Base-by-base conservation (phyloP, 345 rosid genomes). In the Cochlearia excelsa region DNA sequence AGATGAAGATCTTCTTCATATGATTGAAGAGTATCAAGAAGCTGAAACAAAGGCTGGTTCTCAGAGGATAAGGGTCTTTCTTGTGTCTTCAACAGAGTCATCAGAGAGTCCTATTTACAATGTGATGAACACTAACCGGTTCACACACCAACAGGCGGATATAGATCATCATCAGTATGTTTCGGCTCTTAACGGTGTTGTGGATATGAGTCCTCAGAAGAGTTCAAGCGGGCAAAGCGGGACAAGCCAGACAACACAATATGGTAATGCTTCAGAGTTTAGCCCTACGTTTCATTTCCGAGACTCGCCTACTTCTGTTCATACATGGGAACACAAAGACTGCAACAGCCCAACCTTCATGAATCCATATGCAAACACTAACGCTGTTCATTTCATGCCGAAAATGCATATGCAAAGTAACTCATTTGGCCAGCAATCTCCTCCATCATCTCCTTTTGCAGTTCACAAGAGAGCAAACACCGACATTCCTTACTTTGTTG, bases 21-120 rank as follows among this genome's bases (percentile, higher is more conserved):
- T 92, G 96, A 78, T 82, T 16, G 96, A 88, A 57, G 98, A 92
- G 76, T 84, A 78, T 74, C 79, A 79, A 6, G 93, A 79, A 34
- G 73, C 84, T 45, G 93, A 88, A 75, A 64, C 64, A 62, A 71
- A 56, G 2, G 84, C 78, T 55, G 86, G 92, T 34, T 79, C 84
- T 9, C 90, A 88, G 68, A 83, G 82, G 70, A 79, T 83, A 33
- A 71, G 96, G 63, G 72, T 91, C 54, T 91, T 91, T 78, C 87
- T 91, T 2, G 70, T 87, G 35, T 41, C 90, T 49, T 69, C 77
- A 50, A 46, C 51, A 46, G 94, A 84, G 56, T 46, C 70, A 37
- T 46, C 69, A 26, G 91, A 85, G 59, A 79, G 76, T 70, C 82
- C 83, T 23, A 72, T 89, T 16, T 69, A 71, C 7, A 83, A 83